Percentiles rank a stretch among this genome's conserved stretches.
Conservation (phyloP, 257 asterid species). For the Jaltomata sinuosa region DNA sequence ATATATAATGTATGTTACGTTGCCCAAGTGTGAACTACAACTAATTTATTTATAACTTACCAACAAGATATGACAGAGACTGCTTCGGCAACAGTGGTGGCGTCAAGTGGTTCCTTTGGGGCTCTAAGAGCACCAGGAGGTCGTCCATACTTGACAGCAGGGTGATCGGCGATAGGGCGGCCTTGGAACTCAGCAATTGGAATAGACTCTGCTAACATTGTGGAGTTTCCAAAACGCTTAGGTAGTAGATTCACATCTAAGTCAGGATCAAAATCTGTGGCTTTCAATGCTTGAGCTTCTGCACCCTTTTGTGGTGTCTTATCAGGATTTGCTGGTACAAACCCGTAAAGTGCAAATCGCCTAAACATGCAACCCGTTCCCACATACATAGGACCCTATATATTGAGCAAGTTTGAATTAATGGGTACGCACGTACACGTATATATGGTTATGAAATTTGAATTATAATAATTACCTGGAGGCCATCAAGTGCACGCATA, state of each 20-base stretch:
- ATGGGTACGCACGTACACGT: neutral
- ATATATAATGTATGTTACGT: neutral
- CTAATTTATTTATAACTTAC: neutral
- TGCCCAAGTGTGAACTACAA: neutral
- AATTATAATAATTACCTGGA: conserved; percentile 11
- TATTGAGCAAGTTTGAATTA: neutral
- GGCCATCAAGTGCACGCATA: conserved; percentile 39
- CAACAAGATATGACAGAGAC: conserved; percentile 37
- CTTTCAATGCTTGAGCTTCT: conserved; percentile 14
- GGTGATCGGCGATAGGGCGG: conserved; percentile 43
- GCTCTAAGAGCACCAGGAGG: conserved; percentile 28
- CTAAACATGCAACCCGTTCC: conserved; percentile 35
- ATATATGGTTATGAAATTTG: neutral
- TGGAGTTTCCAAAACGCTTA: conserved; percentile 34
- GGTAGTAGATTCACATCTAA: conserved; percentile 29
- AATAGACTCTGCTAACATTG: conserved; percentile 28
- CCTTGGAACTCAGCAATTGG: conserved; percentile 38
- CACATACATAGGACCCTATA: conserved; percentile 34
- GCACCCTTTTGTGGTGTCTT: conserved; percentile 5
- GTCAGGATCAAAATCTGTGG: conserved; percentile 26
- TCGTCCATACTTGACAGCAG: conserved; percentile 40
- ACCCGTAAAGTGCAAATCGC: conserved; percentile 33
- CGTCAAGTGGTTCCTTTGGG: conserved; percentile 31
- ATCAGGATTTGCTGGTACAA: conserved; percentile 19
- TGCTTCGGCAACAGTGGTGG: conserved; percentile 37